A percentile compares a stretch with the other conserved stretches of the same genome.
These are phyloP conservation scores for Coemansia sp. DNA, from an alignment of 192 early-diverging fungal genomes.

Conservation along the genomic window DNA sequence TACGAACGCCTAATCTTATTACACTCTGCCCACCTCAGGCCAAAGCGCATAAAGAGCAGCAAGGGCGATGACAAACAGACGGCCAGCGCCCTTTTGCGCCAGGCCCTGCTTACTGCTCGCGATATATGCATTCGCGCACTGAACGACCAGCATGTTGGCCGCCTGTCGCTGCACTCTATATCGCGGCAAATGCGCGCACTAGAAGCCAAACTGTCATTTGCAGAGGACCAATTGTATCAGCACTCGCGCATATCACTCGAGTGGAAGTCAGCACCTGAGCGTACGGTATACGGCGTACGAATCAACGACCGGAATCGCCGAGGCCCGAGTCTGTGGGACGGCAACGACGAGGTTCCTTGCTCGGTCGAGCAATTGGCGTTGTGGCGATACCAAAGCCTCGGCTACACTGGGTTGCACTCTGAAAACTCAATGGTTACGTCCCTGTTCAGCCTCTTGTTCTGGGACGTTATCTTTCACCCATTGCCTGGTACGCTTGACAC, in stretches of 20 bases:
- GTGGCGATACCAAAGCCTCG: conserved; percentile 63
- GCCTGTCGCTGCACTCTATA: conserved; percentile 42
- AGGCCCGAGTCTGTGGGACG: conserved; percentile 59
- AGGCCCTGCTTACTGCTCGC: conserved; percentile 22
- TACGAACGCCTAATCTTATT: conserved; percentile 68
- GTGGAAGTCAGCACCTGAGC: conserved; percentile 53
- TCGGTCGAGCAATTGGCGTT: conserved; percentile 67
- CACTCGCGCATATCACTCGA: conserved; percentile 43
- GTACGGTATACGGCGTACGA: conserved; percentile 47
- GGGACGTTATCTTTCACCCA: conserved; percentile 68
- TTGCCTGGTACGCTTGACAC: conserved; percentile 72
- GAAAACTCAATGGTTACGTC: conserved; percentile 66
- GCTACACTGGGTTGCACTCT: conserved; percentile 66
- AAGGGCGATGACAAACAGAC: conserved; percentile 29
- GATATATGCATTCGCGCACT: conserved; percentile 61
- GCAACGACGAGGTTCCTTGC: conserved; percentile 53
- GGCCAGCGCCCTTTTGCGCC: background rate
- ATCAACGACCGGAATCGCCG: conserved; percentile 26
- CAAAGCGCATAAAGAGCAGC: conserved; percentile 28
- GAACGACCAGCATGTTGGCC: conserved; percentile 61
- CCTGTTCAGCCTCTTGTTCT: conserved; percentile 69
- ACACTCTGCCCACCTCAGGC: conserved; percentile 58
- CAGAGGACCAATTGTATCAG: conserved; percentile 1
- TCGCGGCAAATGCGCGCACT: conserved; percentile 42
- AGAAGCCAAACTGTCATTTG: conserved; percentile 36